Evolutionary conservation across 176 grass and related monocot species (phyloP).

Genomic region (Eleusine indica): DNA sequence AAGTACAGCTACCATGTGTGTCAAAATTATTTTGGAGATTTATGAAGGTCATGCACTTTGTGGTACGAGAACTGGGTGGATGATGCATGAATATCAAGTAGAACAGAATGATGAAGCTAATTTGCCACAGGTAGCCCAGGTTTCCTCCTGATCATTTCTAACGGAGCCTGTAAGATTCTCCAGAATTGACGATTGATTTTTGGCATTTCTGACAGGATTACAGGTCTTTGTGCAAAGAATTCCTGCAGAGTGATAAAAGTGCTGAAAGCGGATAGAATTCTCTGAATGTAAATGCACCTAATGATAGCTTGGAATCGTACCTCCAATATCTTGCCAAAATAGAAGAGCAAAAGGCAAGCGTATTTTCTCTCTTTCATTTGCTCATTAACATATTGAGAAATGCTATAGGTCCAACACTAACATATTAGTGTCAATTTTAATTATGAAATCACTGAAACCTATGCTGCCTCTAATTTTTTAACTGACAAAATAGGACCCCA

Average conservation of each 20-base stretch:
- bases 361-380: constrained; percentile 15
- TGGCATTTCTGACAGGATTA: constrained; percentile 52
- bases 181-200: neutral
- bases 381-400: neutral
- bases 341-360: constrained; percentile 45
- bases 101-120: constrained; percentile 40
- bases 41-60: constrained; percentile 44
- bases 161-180: neutral
- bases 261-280: constrained; percentile 27
- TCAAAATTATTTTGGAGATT: constrained; percentile 53
- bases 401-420: neutral
- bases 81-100: constrained; percentile 62
- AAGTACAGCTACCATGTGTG: constrained; percentile 30
- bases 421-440: neutral
- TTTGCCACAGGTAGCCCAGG: constrained; percentile 40
- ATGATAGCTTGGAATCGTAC: constrained; percentile 22
- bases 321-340: constrained; percentile 39
- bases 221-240: constrained; percentile 64
- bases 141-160: neutral
- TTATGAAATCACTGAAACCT: constrained; percentile 11
- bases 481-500: neutral
- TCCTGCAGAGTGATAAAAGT: constrained; percentile 38
- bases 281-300: constrained; percentile 32
- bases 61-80: constrained; percentile 52
- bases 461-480: neutral